These are phyloP conservation scores for Myrmaecium sp. DNA, from an alignment of 2,329 filamentous ascomycete species.

Conservation along the genomic window DNA sequence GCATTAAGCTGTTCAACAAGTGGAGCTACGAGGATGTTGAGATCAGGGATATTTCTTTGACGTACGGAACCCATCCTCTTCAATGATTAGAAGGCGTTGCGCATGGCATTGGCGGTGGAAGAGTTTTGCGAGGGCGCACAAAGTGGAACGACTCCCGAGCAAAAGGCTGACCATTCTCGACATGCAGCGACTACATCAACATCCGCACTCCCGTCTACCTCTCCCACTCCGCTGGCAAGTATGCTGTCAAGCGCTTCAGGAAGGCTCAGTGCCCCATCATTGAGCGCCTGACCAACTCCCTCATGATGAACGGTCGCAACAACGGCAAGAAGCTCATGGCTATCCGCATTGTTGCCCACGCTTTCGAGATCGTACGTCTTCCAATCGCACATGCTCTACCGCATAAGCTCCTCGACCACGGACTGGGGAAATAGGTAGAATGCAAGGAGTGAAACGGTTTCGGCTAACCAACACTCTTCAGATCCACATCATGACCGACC, in stretches of 20 bases:
- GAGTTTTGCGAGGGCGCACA: slow-evolving; percentile 5
- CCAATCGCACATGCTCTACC: slow-evolving; percentile 1
- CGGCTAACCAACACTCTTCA: slow-evolving; percentile 22
- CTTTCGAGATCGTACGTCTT: slow-evolving; percentile 92
- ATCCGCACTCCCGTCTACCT: slow-evolving; percentile 98
- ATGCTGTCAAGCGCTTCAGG: slow-evolving; percentile 99
- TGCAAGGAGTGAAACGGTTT: slow-evolving; percentile 4
- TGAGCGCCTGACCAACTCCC: slow-evolving; percentile 99
- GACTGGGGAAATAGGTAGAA: slow-evolving; percentile 1
- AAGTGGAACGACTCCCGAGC: slow-evolving; percentile 2
- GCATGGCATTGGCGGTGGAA: slow-evolving; percentile 2
- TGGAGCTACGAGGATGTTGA: slow-evolving; percentile 98
- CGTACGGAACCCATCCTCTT: slow-evolving; percentile 45
- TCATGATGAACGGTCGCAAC: slow-evolving; percentile 99
- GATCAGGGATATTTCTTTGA: slow-evolving; percentile 98
- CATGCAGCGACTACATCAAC: slow-evolving; percentile 91
- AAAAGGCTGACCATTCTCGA: slow-evolving; percentile 16
- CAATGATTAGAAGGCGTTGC: slow-evolving; percentile 1
- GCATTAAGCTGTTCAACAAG: slow-evolving; percentile 95
- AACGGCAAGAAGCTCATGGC: slow-evolving; percentile 99
- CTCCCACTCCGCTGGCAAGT: slow-evolving; percentile 95
- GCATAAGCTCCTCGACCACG: background rate
- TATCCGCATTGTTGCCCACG: slow-evolving; percentile 95
- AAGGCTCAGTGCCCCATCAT: slow-evolving; percentile 99
- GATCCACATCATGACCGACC: slow-evolving; percentile 99